Evolutionary conservation across 352 stramenopile species (phyloP).

Genomic region (Globisporangium splendens): DNA sequence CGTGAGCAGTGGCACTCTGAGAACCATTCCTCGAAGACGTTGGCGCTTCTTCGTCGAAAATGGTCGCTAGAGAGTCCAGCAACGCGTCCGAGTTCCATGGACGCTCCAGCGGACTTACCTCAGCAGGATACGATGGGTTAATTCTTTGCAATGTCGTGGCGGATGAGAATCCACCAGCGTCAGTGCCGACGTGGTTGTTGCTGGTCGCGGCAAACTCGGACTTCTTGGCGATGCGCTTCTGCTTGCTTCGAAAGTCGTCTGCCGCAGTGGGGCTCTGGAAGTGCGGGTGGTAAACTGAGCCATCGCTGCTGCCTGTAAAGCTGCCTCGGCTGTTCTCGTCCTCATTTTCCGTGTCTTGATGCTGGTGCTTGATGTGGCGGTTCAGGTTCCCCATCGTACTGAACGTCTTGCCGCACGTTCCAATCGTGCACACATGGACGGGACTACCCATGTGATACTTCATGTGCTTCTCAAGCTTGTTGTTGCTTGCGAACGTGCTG

Average conservation of each 20-base stretch:
- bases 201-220: not conserved
- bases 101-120: not conserved
- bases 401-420: slow-evolving; percentile 53
- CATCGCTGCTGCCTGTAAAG: not conserved
- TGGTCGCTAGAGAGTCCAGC: slow-evolving; percentile 20
- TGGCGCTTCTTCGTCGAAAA: slow-evolving; percentile 30
- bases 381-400: slow-evolving; percentile 57
- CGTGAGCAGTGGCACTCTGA: no score
- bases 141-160: no score
- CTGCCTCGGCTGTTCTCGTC: not conserved
- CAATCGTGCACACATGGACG: slow-evolving; percentile 40
- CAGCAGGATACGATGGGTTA: no score
- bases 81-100: slow-evolving; percentile 12
- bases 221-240: no score
- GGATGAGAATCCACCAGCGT: no score
- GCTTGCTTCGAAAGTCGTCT: not conserved
- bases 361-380: slow-evolving; percentile 44
- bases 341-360: slow-evolving; percentile 5
- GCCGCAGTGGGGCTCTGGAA: slow-evolving; percentile 10
- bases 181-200: not conserved
- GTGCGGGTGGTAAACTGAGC: not conserved
- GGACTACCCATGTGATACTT: slow-evolving; percentile 37
- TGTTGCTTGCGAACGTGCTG: slow-evolving; percentile 35
- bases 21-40: no score
- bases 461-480: slow-evolving; percentile 54